phyloP scores from a whole-genome alignment of 1,284 basidiomycete species.

The Moesziomyces sp. region DNA sequence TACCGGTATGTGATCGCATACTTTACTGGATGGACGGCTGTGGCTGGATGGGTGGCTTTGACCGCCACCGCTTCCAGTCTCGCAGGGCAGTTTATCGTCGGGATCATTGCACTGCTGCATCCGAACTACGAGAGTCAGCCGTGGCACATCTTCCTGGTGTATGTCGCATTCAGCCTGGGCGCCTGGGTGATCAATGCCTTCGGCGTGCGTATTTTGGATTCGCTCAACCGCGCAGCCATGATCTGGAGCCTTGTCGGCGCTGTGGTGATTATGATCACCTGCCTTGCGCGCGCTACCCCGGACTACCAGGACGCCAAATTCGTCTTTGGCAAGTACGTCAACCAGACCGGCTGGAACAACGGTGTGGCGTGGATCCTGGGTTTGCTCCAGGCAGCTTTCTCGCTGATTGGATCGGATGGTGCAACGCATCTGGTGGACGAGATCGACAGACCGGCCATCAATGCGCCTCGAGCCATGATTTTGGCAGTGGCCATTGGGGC shows the following conservation, averaged over 20 bases:
- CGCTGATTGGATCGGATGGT: slow-evolving; percentile 64
- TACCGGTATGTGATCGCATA: slow-evolving; percentile 59
- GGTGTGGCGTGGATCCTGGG: slow-evolving; percentile 70
- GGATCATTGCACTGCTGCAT: slow-evolving; percentile 68
- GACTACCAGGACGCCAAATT: slow-evolving; percentile 68
- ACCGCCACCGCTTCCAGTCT: slow-evolving; percentile 62
- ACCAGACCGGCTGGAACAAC: slow-evolving; percentile 70
- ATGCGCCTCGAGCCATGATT: slow-evolving; percentile 75
- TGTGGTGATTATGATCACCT: slow-evolving; percentile 68
- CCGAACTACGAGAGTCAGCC: slow-evolving; percentile 57
- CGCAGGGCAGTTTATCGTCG: slow-evolving; percentile 66
- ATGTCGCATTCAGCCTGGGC: slow-evolving; percentile 48
- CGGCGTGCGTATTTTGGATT: slow-evolving; percentile 46
- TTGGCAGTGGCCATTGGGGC: slow-evolving; percentile 76
- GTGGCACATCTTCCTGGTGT: slow-evolving; percentile 61
- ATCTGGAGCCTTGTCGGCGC: slow-evolving; percentile 68
- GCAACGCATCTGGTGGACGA: slow-evolving; percentile 73
- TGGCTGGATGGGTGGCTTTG: slow-evolving; percentile 68
- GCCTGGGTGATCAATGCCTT: slow-evolving; percentile 60
- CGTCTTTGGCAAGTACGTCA: slow-evolving; percentile 69
- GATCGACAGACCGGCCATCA: slow-evolving; percentile 73
- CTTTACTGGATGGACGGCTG: slow-evolving; percentile 55
- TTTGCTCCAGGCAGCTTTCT: slow-evolving; percentile 69
- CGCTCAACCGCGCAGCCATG: slow-evolving; percentile 38
- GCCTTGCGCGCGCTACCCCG: slow-evolving; percentile 65